Conservation (phyloP, 129 eudicot genomes). For the Solidago caesia region DNA sequence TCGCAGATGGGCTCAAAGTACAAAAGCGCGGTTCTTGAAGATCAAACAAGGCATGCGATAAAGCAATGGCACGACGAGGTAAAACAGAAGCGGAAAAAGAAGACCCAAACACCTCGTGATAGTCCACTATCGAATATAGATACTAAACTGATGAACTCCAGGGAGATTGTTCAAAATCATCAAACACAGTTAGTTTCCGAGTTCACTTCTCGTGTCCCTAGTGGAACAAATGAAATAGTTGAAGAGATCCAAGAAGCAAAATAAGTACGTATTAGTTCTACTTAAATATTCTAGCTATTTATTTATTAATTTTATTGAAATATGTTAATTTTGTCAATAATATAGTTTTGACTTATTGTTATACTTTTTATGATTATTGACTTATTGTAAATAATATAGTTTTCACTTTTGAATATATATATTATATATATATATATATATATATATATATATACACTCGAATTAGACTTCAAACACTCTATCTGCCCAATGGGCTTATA, state of each 20-base stretch:
- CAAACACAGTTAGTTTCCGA: constrained; percentile 1
- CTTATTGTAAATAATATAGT: background rate
- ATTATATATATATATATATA: no score
- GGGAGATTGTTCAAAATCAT: constrained; percentile 15
- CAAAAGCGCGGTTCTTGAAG: constrained; percentile 34
- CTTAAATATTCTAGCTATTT: constrained; percentile 2
- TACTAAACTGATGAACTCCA: constrained; percentile 20
- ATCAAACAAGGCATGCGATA: constrained; percentile 31
- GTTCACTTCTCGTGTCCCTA: background rate
- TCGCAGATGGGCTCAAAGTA: constrained; percentile 52
- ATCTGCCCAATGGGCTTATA: constrained; percentile 4
- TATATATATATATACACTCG: no score
- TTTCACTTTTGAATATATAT: background rate
- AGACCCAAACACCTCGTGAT: constrained; percentile 9
- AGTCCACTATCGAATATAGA: constrained; percentile 22
- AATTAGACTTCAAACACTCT: background rate
- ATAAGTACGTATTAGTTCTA: background rate
- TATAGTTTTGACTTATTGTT: no score
- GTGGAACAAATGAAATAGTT: constrained; percentile 5
- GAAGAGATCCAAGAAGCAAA: constrained; percentile 27
- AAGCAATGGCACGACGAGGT: constrained; percentile 49
- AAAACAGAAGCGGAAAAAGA: constrained; percentile 29
- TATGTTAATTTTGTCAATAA: no score
- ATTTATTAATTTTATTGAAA: background rate
- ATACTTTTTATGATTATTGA: no score